Evolutionary conservation across 177 flowering plant species (phyloP), one percentile per base, ranked within the genome.

Genomic region (Vitis hybrid): DNA sequence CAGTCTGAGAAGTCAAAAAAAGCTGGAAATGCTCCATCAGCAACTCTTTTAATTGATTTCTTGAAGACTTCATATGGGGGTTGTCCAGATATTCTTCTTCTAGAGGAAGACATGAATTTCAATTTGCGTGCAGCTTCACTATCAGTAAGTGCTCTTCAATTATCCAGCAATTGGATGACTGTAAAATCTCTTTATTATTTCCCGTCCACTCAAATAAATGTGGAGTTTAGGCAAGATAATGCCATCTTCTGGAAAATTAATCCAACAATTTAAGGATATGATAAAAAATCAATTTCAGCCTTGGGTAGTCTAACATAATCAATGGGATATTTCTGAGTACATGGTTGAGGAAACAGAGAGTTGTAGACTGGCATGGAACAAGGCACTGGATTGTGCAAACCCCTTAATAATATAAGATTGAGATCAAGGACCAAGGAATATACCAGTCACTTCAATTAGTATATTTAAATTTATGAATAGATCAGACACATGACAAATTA

Each of bases 1-100:
- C 79, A 94, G 97, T 92, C 98, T 68, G 96, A 95, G 81, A 95
- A 89, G 80, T 95, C 97, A 50, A 95, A 91, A 63, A 90, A 84
- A 72, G 85, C 94, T 74, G 97, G 99, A 71, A 81, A 88, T 78
- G 79, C 74, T 74, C 89, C 95, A 35, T 63, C 93, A 60, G 75
- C 90, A 46, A 79, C 86, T 62, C 70, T 71, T 69, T 64, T 93
- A 54, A 49, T 88, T 35, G 90, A 95, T 46, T 86, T 85, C 70
- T 77, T 95, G 77, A 89, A 78, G 79, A 69, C 80, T 75, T 85
- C 94, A 21, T 81, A 79, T 69, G 56, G 10, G 55, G 87, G 81
- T 66, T 59, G 70, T 74, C 73, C 76, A 17, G 86, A 86, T 13
- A 76, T 91, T 64, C 79, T 84, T 64, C 89, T 93, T 72, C 76